Evolutionary conservation across 2,329 filamentous ascomycete genomes (phyloP).

Genomic region (Clarireedia paspali): DNA sequence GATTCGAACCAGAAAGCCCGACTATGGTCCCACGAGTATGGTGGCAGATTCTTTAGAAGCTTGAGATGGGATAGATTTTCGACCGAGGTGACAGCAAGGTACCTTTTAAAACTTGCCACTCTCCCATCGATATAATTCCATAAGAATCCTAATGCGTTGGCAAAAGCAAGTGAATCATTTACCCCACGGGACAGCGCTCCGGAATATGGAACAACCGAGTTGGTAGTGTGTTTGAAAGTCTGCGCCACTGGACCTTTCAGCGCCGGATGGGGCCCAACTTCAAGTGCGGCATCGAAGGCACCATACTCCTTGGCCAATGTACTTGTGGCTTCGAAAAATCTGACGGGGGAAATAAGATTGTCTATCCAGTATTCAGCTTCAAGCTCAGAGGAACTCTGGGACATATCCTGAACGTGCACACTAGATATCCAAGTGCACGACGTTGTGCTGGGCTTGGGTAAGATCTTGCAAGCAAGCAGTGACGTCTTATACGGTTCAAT

Average conservation of each 20-base stretch:
- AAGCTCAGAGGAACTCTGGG: conserved; percentile 11
- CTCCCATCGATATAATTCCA: neutral
- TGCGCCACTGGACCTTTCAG: conserved; percentile 7
- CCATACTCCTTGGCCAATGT: neutral
- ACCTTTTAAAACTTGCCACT: neutral
- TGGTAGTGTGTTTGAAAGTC: neutral
- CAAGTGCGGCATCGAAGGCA: neutral
- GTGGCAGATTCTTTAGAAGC: conserved; percentile 38
- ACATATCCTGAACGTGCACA: conserved; percentile 25
- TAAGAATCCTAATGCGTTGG: neutral
- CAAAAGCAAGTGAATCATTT: neutral
- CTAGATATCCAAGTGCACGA: conserved; percentile 32
- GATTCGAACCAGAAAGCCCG: conserved; percentile 46
- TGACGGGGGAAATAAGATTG: conserved; percentile 38
- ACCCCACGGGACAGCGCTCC: neutral
- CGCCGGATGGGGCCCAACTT: conserved; percentile 14
- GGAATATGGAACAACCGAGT: neutral
- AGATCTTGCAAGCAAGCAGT: conserved; percentile 23
- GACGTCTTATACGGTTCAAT: conserved; percentile 12
- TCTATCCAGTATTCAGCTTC: conserved; percentile 35
- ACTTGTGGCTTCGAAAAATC: conserved; percentile 25
- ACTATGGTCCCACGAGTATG: conserved; percentile 47
- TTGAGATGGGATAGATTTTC: neutral
- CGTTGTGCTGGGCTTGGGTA: neutral
- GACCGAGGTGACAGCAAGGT: neutral